Evolutionary conservation across 371 early-diverging fungal species (phyloP).

Genomic region (Mucor indicus): DNA sequence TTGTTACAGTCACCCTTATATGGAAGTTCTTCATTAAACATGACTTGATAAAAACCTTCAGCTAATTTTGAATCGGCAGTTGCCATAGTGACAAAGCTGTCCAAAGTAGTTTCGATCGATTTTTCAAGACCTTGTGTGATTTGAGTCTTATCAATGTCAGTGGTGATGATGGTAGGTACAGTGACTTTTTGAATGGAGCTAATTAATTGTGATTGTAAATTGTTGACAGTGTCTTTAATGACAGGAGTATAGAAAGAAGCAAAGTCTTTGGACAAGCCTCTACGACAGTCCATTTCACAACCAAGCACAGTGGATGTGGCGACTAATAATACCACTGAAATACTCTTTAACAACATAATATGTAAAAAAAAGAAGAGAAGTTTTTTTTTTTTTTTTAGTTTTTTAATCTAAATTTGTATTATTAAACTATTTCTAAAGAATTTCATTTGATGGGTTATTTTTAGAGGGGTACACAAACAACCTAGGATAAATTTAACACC

Average conservation of each 20-base stretch:
- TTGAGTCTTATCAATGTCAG: conserved; percentile 27
- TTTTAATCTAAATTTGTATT: too few relatives aligned
- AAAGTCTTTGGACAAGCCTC: conserved; percentile 52
- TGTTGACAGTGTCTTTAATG: conserved; percentile 24
- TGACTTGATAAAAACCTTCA: conserved; percentile 45
- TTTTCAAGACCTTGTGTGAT: conserved; percentile 28
- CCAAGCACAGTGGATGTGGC: conserved; percentile 23
- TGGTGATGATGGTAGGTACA: conserved; percentile 22
- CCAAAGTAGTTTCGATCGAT: conserved; percentile 16
- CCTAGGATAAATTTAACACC: too few relatives aligned
- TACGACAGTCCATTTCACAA: conserved; percentile 58
- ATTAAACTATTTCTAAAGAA: too few relatives aligned
- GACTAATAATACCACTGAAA: conserved; percentile 3
- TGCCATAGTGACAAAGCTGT: conserved; percentile 14
- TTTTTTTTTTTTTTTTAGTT: too few relatives aligned
- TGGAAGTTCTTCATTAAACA: conserved; percentile 56
- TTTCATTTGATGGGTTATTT: too few relatives aligned
- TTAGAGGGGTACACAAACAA: too few relatives aligned
- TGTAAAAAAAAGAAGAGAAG: not conserved
- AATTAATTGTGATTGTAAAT: conserved; percentile 26
- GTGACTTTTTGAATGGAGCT: conserved; percentile 23
- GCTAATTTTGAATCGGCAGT: conserved; percentile 26
- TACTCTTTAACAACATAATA: conserved; percentile 7
- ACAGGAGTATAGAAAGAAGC: conserved; percentile 47
- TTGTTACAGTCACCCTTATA: conserved; percentile 67